phyloP scores from a whole-genome alignment of 345 rosid genomes.

The Hibiscus tridactylites region DNA sequence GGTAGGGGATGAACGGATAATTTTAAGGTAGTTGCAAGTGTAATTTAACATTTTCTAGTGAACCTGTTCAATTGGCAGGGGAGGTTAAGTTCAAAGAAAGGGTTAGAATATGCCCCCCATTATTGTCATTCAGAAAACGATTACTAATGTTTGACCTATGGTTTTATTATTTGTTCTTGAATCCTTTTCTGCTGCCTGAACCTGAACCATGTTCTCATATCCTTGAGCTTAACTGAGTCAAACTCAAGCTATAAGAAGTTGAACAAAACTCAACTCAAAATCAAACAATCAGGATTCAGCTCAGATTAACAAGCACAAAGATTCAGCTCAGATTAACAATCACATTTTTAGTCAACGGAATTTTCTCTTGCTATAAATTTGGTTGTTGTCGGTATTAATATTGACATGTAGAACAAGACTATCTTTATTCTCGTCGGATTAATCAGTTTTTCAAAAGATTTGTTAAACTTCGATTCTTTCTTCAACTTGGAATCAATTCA shows the following conservation, averaged over 20 bases:
- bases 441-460: not conserved
- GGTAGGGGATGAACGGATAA: conserved; percentile 22
- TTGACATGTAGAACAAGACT: not conserved
- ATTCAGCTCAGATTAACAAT: not conserved
- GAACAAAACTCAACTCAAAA: no score
- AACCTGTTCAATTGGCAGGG: conserved; percentile 25
- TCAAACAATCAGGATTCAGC: no score
- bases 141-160: not conserved
- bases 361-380: no score
- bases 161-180: not conserved
- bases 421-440: not conserved
- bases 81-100: not conserved
- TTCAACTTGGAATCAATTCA: no score
- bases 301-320: not conserved
- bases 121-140: not conserved
- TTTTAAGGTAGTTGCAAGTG: conserved; percentile 1
- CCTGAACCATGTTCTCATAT: no score
- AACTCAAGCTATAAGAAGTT: no score
- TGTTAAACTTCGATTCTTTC: no score
- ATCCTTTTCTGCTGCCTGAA: no score
- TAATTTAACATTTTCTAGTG: conserved; percentile 26
- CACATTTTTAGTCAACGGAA: not conserved
- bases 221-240: no score
- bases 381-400: not conserved
- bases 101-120: not conserved